Base-by-base conservation (phyloP, 352 stramenopile genomes). In the Phytopythium chamaehyphon region DNA sequence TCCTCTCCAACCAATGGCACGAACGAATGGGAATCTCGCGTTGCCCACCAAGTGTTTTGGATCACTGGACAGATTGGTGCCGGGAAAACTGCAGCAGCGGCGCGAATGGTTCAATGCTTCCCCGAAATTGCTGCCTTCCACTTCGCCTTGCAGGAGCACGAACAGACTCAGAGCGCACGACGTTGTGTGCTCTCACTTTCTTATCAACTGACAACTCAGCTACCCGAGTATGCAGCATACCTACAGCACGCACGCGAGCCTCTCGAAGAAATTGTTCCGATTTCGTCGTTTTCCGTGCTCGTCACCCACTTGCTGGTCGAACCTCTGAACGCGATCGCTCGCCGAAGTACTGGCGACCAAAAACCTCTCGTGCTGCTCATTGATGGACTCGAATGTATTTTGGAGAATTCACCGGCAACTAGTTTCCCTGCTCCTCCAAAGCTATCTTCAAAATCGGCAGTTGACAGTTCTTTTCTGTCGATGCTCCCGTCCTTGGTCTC, bases 101-200 rank as follows among this genome's bases (percentile, higher is more conserved):
- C 77, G 3, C 73, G 64, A 10, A 83, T 90, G 69, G 74, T 89
- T 11, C 75, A 90, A 45, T 60, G 45, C 2, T 77, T 79, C 10
- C 80, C 80, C 2, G 80, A 90, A 57, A 85, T 90, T 38, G 66
- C 73, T 16, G 80, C 80, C 10, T 88, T 88, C 51, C 80, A 90
- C 48, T 86, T 90, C 42, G 76, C 77, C 18, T 60, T 75, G 16
- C 73, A 86, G 46, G 80, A 90, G 38, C 75, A 90, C 36, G 77
- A 90, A 37, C 80, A 90, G 56, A 89, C 80, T n/a, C 80, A 88
- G 26, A 84, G 56, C 21, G 63, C 73, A 16, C 52, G 80, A 0
- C 73, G 80, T 1, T 90, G 80, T 22, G 63, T 90, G 47, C 65
- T 90, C 14, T 89, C 77, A 11, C 54, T 90, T 0, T 75, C 73